Conservation (phyloP, 768 basidiomycete genomes). For the Kwoniella newhampshirensis region DNA sequence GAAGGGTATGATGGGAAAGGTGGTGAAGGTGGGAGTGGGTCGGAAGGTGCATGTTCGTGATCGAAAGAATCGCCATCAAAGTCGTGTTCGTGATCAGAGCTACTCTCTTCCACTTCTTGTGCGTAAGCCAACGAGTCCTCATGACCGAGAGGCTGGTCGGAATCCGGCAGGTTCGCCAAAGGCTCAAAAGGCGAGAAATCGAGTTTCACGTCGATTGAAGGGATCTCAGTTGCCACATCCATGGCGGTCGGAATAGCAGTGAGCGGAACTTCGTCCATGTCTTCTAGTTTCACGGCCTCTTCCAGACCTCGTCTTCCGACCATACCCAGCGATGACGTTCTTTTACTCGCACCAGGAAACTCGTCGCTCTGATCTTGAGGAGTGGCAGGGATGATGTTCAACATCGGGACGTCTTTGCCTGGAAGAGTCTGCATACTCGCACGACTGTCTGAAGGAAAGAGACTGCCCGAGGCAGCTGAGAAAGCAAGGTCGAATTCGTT, state of each 20-base stretch:
- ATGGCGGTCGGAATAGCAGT: constrained; percentile 4
- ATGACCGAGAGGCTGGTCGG: constrained; percentile 4
- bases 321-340: constrained; percentile 3
- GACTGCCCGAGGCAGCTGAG: not conserved
- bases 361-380: constrained; percentile 38
- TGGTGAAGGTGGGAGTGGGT: constrained; percentile 33
- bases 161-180: constrained; percentile 21
- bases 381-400: constrained; percentile 49
- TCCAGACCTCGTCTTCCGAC: constrained; percentile 19
- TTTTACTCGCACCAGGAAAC: constrained; percentile 12
- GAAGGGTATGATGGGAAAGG: constrained; percentile 46
- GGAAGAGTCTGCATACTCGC: constrained; percentile 21
- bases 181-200: constrained; percentile 48
- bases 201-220: constrained; percentile 36
- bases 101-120: not conserved
- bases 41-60: constrained; percentile 16
- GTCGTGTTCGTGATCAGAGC: constrained; percentile 5
- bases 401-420: constrained; percentile 34
- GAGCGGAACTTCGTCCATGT: constrained; percentile 30
- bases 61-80: constrained; percentile 1
- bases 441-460: constrained; percentile 21
- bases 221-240: constrained; percentile 8
- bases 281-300: constrained; percentile 21
- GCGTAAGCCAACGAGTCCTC: not conserved
- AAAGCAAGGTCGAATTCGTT: constrained; percentile 4